Base-by-base conservation (phyloP, 306 rosid species). In the Prunus campanulata region DNA sequence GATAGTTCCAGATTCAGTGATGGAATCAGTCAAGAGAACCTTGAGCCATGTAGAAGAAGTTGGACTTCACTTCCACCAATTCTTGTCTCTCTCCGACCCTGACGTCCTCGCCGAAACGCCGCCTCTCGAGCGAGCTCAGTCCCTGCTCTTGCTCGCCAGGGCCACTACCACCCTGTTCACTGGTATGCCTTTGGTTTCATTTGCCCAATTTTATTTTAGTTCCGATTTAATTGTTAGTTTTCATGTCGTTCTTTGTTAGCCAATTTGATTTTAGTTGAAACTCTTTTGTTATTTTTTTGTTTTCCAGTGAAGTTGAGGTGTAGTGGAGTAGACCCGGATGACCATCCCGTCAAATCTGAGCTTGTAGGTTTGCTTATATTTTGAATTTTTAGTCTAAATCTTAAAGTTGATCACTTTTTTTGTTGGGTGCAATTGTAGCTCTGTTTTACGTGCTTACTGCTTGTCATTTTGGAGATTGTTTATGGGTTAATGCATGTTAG, bases 81-180 rank as follows among this genome's bases (percentile, higher is more conserved):
- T 89, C 52, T 29, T 92, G 68, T 77, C 97, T 61, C 93, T 89
- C 29, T 86, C 80, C 3, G 90, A 92, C 66, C 89, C 97, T 4
- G 80, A 88, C 11, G 62, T 74, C 42, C 97, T 95, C 30, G 70
- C 95, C 61, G 71, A 90, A 80, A 62, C 90, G 87, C 88, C 88
- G 47, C 96, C 99, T 77, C 87, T 95, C 39, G 86, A 92, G 56
- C 97, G 97, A 4, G 97, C 99, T 73, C 96, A 88, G 10, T 80
- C 96, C 6, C 76, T 92, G 69, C 91, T 92, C 70, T 32, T 89
- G 72, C 81, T 90, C 64, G 83, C 97, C 78, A 91, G 79, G 69
- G 81, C 83, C 90, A 87, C 97, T 18, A 83, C 97, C 47, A 82
- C 88, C 63, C 92, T 95, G 22, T 85, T 87, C 75, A 19, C 91